A percentile compares a stretch with the other conserved stretches of the same genome.
phyloP scores from a whole-genome alignment of 768 basidiomycete genomes.

The Pisolithus marmoratus region DNA sequence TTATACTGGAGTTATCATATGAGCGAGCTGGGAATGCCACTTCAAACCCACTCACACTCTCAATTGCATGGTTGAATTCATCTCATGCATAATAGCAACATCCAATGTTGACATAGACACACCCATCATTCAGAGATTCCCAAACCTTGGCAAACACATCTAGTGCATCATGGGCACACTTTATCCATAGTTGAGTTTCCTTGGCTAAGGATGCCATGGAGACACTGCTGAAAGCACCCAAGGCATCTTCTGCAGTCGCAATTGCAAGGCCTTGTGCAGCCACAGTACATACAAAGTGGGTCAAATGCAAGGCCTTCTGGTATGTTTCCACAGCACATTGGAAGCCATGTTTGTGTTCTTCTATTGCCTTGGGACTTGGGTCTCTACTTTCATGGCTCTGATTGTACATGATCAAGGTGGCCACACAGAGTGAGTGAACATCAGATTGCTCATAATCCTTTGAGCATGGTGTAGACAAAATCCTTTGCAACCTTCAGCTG shows the following conservation, averaged over 20 bases:
- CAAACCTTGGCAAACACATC: constrained; percentile 87
- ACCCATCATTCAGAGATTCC: constrained; percentile 76
- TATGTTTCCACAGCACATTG: constrained; percentile 85
- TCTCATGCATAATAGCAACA: constrained; percentile 92
- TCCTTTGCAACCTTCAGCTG: constrained; percentile 70
- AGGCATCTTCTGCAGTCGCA: constrained; percentile 84
- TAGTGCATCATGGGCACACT: constrained; percentile 81
- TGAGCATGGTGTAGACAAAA: constrained; percentile 85
- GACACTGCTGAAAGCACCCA: constrained; percentile 61
- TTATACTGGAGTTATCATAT: constrained; percentile 60
- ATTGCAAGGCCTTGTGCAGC: constrained; percentile 96
- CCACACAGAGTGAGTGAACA: constrained; percentile 84
- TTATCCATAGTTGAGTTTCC: constrained; percentile 58
- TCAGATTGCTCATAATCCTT: constrained; percentile 84
- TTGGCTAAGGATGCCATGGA: constrained; percentile 46
- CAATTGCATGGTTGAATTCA: constrained; percentile 93
- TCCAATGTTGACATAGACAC: constrained; percentile 93
- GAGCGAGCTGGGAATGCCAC: neutral
- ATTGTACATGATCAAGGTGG: constrained; percentile 81
- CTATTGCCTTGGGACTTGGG: constrained; percentile 38
- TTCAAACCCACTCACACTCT: constrained; percentile 61
- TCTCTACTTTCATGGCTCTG: constrained; percentile 83
- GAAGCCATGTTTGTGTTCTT: constrained; percentile 73
- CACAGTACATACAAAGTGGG: constrained; percentile 83
- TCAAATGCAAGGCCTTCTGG: constrained; percentile 87